Conservation (phyloP, 176 grass and related monocot genomes). For the Carex scoparia region DNA sequence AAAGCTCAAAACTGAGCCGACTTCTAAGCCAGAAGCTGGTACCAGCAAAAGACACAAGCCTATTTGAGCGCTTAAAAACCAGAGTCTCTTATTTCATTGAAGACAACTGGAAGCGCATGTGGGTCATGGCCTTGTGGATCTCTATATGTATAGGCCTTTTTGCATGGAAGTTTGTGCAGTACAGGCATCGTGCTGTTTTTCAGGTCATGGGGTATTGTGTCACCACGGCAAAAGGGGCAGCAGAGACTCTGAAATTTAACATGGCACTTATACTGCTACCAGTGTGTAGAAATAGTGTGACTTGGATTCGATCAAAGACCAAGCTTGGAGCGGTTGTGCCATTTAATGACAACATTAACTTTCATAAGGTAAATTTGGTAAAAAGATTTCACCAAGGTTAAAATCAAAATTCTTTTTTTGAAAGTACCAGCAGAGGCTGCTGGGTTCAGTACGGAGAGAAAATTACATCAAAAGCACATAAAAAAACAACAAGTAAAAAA, state of each 20-base stretch:
- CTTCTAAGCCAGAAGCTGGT: slow-evolving; percentile 78
- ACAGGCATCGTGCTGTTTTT: slow-evolving; percentile 69
- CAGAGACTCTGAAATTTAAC: slow-evolving; percentile 85
- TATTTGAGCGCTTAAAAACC: slow-evolving; percentile 43
- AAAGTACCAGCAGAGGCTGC: too few relatives aligned
- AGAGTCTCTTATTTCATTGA: slow-evolving; percentile 64
- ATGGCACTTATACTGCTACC: slow-evolving; percentile 78
- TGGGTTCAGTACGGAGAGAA: too few relatives aligned
- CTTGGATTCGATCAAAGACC: slow-evolving; percentile 78
- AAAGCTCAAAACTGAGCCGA: slow-evolving; percentile 83
- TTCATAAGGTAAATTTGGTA: slow-evolving; percentile 54
- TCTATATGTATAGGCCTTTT: slow-evolving; percentile 66
- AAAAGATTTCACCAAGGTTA: not conserved
- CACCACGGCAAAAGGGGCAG: slow-evolving; percentile 61
- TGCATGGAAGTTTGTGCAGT: slow-evolving; percentile 84
- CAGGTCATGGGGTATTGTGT: slow-evolving; percentile 83
- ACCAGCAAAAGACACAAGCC: slow-evolving; percentile 34
- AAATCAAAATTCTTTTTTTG: not conserved
- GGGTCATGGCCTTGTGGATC: slow-evolving; percentile 74
- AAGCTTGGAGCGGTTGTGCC: slow-evolving; percentile 60
- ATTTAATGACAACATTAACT: slow-evolving; percentile 92
- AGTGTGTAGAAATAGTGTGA: slow-evolving; percentile 76
- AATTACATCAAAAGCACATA: too few relatives aligned
- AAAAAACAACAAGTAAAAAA: too few relatives aligned
- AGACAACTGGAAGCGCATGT: slow-evolving; percentile 88